phyloP scores from a whole-genome alignment of 495 filamentous ascomycete genomes.

The Chaetomium tenue region DNA sequence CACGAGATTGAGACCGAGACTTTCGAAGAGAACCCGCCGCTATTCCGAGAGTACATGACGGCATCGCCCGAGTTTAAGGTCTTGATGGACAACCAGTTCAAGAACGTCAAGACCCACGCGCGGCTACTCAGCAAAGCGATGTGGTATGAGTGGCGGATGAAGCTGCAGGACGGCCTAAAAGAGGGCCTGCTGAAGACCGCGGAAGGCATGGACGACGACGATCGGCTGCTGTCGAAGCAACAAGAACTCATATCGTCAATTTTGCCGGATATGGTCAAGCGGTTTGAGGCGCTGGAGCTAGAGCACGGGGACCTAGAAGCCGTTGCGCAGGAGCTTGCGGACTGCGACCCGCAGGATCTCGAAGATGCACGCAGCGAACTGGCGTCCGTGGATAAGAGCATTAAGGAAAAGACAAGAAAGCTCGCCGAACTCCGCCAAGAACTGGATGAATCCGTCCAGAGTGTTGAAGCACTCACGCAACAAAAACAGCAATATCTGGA shows the following conservation, averaged over 20 bases:
- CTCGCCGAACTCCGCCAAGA: constrained; percentile 63
- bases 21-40: constrained; percentile 78
- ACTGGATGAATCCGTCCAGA: constrained; percentile 60
- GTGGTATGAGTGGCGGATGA: constrained; percentile 98
- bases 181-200: constrained; percentile 71
- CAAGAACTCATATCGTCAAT: constrained; percentile 61
- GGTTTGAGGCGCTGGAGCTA: constrained; percentile 56
- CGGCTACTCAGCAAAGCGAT: constrained; percentile 84
- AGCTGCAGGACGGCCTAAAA: constrained; percentile 78
- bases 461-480: constrained; percentile 57
- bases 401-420: constrained; percentile 63
- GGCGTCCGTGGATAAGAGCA: constrained; percentile 59
- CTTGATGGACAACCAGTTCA: constrained; percentile 94
- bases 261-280: constrained; percentile 62
- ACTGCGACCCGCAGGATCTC: constrained; percentile 75
- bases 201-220: constrained; percentile 74
- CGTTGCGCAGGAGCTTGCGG: constrained; percentile 71
- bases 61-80: constrained; percentile 79
- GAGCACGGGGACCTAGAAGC: constrained; percentile 65
- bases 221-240: constrained; percentile 62
- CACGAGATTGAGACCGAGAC: constrained; percentile 85
- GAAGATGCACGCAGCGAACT: constrained; percentile 64
- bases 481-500: constrained; percentile 64
- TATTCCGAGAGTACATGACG: constrained; percentile 87
- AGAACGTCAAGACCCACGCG: constrained; percentile 91